Conservation (phyloP, 2,329 filamentous ascomycete species). For the Aureobasidium musti region DNA sequence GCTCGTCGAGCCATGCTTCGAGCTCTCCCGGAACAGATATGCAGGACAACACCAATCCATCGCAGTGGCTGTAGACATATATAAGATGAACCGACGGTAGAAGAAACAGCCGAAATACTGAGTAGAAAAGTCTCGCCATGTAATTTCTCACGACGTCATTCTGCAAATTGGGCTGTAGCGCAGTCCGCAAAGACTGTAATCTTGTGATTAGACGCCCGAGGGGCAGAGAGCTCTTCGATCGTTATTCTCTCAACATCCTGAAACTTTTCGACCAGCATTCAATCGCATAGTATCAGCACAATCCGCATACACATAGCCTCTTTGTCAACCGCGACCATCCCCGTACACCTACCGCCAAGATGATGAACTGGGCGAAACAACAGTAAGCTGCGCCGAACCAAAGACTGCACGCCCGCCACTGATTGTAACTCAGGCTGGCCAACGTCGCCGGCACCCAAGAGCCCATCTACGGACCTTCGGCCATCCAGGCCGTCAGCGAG, state of each 20-base stretch:
- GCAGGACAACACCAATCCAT: neutral
- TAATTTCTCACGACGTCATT: slow-evolving; percentile 19
- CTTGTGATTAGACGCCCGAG: slow-evolving; percentile 20
- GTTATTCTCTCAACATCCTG: neutral
- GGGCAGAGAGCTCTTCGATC: neutral
- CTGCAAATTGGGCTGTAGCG: slow-evolving; percentile 18
- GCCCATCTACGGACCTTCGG: slow-evolving; percentile 88
- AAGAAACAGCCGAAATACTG: neutral
- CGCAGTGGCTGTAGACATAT: neutral
- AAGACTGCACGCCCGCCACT: slow-evolving; percentile 23
- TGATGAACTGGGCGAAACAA: slow-evolving; percentile 95
- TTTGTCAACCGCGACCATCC: neutral
- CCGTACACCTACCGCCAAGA: slow-evolving; percentile 47
- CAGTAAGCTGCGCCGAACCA: slow-evolving; percentile 60
- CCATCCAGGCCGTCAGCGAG: slow-evolving; percentile 80
- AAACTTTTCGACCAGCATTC: slow-evolving; percentile 3
- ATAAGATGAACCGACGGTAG: neutral
- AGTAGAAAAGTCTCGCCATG: slow-evolving; percentile 3
- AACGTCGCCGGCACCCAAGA: slow-evolving; percentile 94
- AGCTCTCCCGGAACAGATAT: neutral
- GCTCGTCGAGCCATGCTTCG: neutral
- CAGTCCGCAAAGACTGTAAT: slow-evolving; percentile 18
- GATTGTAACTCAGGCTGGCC: slow-evolving; percentile 49
- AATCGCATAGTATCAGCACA: neutral
- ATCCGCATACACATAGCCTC: slow-evolving; percentile 1